These are phyloP conservation scores for Pochonia chlamydosporia DNA, from an alignment of 2,329 filamentous ascomycete species.

Conservation along the genomic window DNA sequence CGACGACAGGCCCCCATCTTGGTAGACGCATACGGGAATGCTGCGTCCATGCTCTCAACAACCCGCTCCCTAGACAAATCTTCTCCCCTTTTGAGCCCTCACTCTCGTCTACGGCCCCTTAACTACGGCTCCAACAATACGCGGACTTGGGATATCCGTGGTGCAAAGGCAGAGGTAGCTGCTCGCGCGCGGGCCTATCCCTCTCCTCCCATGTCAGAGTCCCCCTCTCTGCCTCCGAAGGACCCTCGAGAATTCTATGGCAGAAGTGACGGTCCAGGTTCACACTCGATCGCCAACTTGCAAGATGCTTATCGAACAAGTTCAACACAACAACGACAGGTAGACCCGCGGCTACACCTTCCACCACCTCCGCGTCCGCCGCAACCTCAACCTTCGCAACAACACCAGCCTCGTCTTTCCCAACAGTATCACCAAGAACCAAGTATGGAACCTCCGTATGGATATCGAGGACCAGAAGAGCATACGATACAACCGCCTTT, in stretches of 20 bases:
- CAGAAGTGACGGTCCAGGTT: constrained; percentile 39
- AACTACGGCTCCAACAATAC: constrained; percentile 42
- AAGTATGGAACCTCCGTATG: constrained; percentile 15
- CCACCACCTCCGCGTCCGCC: constrained; percentile 19
- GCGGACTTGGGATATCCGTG: constrained; percentile 5
- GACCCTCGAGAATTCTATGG: constrained; percentile 51
- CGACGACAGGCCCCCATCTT: constrained; percentile 13
- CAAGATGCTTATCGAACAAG: constrained; percentile 47
- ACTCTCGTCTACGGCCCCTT: constrained; percentile 50
- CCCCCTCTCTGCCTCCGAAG: constrained; percentile 56
- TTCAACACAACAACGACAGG: constrained; percentile 19
- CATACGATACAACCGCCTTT: constrained; percentile 17
- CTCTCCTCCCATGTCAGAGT: constrained; percentile 70
- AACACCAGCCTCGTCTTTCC: neutral
- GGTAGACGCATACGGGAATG: constrained; percentile 36
- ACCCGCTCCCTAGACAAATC: constrained; percentile 36
- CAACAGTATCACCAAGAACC: constrained; percentile 19
- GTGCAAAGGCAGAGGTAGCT: constrained; percentile 37
- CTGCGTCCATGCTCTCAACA: constrained; percentile 49
- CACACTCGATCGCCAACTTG: constrained; percentile 34
- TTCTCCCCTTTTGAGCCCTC: constrained; percentile 47
- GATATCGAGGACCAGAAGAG: constrained; percentile 18
- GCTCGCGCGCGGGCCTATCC: constrained; percentile 57
- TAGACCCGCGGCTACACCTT: constrained; percentile 17
- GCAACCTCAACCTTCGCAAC: constrained; percentile 9